Base-by-base conservation (phyloP, 805 yeast genomes). In the Candida piceae region DNA sequence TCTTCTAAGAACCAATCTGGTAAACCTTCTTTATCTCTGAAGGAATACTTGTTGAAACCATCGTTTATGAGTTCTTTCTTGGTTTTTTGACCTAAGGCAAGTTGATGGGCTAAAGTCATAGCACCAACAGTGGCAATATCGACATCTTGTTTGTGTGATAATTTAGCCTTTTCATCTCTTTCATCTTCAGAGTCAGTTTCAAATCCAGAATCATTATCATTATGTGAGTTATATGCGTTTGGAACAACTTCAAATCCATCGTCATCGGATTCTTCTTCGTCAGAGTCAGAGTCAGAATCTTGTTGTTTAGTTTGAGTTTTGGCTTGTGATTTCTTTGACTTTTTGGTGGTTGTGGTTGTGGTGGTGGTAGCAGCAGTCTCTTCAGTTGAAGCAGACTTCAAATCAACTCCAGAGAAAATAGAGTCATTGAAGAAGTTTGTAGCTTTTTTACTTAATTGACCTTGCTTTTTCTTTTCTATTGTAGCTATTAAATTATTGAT, bases 1-100 rank as follows among this genome's bases (percentile, higher is more conserved):
- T 93, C 98, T 49, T 93, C 97, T 29, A 84, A 40, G 56, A 93
- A 93, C 99, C 99, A 93, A n/a, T 78, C 88, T 1, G 99, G 99
- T 37, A 93, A 69, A 11, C 88, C 87, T 20, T 89, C 97, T 30
- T 67, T 70, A 52, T 93, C 97, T 50, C 97, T 75, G 72, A 93
- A 90, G 3, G 97, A 78, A 49, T 87, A 85, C 60, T 86, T 80
- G 62, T 90, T 87, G 62, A 84, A 85, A 28, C 96, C 96, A 52
- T 93, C 97, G 53, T 88, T 87, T n/a, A 86, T 67, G 39, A 90
- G 67, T 53, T 88, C 95, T 50, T 85, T 81, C 57, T 82, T 88
- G 34, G 80, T 76, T 67, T 72, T 84, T 53, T 86, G 88, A 8
- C 96, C 96, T 18, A 87, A 62, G 0, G 97, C 98, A 27, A 93